Evolutionary conservation across 1,284 basidiomycete species (phyloP).

Genomic region (Boletus austroedulis): DNA sequence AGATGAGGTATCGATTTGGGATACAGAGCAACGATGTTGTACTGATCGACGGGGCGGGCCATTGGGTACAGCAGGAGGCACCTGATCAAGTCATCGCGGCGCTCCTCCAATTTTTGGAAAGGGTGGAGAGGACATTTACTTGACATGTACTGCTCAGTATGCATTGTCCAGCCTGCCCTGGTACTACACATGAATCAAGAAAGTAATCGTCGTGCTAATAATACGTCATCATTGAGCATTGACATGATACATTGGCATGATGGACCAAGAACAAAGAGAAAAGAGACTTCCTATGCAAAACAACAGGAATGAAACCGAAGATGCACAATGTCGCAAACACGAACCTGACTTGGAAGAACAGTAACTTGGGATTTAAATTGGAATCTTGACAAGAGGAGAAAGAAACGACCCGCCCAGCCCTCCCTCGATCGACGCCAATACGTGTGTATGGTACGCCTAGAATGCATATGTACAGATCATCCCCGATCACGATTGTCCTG

Average conservation of each 20-base stretch:
- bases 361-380: slow-evolving; percentile 7
- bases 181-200: slow-evolving; percentile 19
- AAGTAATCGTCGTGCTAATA: slow-evolving; percentile 13
- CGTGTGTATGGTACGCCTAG: not conserved
- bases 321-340: slow-evolving; percentile 7
- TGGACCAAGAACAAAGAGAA: slow-evolving; percentile 10
- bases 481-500: not conserved
- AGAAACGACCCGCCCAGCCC: not conserved
- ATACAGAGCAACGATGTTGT: slow-evolving; percentile 45
- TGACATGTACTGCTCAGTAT: not conserved
- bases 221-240: slow-evolving; percentile 21
- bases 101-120: slow-evolving; percentile 24
- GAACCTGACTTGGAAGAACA: not conserved
- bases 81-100: slow-evolving; percentile 32
- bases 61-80: slow-evolving; percentile 61
- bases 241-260: slow-evolving; percentile 30
- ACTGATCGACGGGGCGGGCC: slow-evolving; percentile 56
- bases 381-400: not conserved
- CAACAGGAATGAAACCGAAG: slow-evolving; percentile 16
- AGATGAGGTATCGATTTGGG: slow-evolving; percentile 40
- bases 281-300: slow-evolving; percentile 27
- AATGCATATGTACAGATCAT: not conserved
- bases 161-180: not conserved
- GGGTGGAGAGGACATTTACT: not conserved
- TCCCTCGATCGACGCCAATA: not conserved